Percentiles rank a stretch among this genome's conserved stretches.
These are phyloP conservation scores for Cyberlindnera sargentensis DNA, from an alignment of 805 yeast genomes.

Conservation along the genomic window DNA sequence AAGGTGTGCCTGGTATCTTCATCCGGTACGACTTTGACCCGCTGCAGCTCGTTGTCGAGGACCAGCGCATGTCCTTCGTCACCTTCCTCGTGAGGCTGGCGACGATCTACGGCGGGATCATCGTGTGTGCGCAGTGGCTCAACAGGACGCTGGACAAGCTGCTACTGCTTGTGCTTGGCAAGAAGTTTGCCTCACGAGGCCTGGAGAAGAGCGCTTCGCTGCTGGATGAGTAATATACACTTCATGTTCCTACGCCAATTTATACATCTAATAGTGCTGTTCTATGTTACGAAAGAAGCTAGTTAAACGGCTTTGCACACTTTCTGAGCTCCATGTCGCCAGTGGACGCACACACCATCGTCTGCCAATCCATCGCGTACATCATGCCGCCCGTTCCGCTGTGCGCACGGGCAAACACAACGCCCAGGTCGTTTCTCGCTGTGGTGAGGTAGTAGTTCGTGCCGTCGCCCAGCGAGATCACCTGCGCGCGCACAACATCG, in stretches of 20 bases:
- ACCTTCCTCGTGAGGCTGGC: slow-evolving; percentile 73
- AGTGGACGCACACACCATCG: slow-evolving; percentile 73
- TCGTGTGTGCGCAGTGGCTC: slow-evolving; percentile 61
- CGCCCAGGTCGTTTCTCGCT: slow-evolving; percentile 88
- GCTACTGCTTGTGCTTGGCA: slow-evolving; percentile 50
- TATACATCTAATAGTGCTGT: too few species aligned
- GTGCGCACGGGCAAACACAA: slow-evolving; percentile 70
- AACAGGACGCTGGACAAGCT: slow-evolving; percentile 51
- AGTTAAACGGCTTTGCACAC: slow-evolving; percentile 70
- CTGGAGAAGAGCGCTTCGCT: slow-evolving; percentile 14
- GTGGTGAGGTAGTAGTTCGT: slow-evolving; percentile 84
- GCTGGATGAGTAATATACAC: slow-evolving; percentile 11
- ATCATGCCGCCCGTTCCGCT: slow-evolving; percentile 67
- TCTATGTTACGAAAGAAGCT: too few species aligned
- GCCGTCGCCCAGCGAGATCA: slow-evolving; percentile 88
- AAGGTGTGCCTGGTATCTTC: slow-evolving; percentile 65
- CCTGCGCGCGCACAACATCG: slow-evolving; percentile 80
- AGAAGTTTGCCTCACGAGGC: slow-evolving; percentile 32
- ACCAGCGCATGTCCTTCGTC: slow-evolving; percentile 66
- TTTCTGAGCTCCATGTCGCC: slow-evolving; percentile 77
- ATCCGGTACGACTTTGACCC: slow-evolving; percentile 89
- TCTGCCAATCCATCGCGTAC: slow-evolving; percentile 94
- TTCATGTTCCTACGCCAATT: too few species aligned
- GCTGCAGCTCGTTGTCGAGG: slow-evolving; percentile 60
- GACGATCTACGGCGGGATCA: slow-evolving; percentile 77